Base-by-base conservation (phyloP, 2,329 filamentous ascomycete species). In the Fusarium praegraminearum region DNA sequence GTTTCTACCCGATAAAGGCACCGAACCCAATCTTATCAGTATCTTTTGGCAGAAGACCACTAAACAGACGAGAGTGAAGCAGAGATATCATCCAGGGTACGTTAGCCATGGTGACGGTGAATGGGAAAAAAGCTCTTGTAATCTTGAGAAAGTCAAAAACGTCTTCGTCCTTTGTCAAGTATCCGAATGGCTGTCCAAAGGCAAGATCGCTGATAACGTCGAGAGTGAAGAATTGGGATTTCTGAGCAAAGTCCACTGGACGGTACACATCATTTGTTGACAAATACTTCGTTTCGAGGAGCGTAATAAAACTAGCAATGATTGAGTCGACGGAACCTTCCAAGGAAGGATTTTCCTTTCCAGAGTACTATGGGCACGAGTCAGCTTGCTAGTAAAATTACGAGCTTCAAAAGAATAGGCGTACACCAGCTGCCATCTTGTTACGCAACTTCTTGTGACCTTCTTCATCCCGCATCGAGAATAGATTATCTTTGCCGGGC, bases 121-220 rank as follows among this genome's bases (percentile, higher is more conserved):
- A 40, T 0, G 62, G 62, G 4, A 65, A 65, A 11, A 41, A 65
- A 1, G 62, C 30, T 4, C 47, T 49, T 16, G 60, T 65, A 15
- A 65, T 65, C 3, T 78, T 70, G 40, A 84, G 60, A 54, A 83
- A 81, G 12, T 72, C 72, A 40, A 83, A 78, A 2, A 83, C 74
- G 49, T 87, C 86, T 2, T 74, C 67, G 67, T 88, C 83, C 9
- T 75, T 74, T 1, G 73, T 73, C 5, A 88, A 76, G 71, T 86
- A 81, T 28, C 85, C 84, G 56, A 86, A 87, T 0, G 82, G 51
- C 16, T 80, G 76, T n/a, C 85, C 85, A 18, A 87, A 81, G 1
- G 83, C 83, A 18, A 88, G 76, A 26, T 80, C 78, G 44, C 81
- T 84, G 62, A 88, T 85, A 11, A 86, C 83, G 66, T 88, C 86